A percentile compares a stretch with the other conserved stretches of the same genome.
phyloP scores from a whole-genome alignment of 345 rosid genomes.

The Sisymbrium altissimum region DNA sequence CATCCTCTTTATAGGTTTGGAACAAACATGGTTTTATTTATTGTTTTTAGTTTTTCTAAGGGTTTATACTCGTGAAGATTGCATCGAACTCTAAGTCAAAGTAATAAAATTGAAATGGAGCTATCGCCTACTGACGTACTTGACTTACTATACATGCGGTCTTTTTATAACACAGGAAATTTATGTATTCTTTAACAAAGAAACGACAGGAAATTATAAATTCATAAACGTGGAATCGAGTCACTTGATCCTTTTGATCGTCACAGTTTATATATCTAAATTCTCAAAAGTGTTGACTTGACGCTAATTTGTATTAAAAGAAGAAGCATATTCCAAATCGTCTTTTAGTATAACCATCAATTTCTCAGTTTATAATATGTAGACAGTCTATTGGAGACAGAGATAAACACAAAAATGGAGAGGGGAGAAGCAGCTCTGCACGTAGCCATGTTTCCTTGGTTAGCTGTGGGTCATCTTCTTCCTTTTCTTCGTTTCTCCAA shows the following conservation, averaged over 20 bases:
- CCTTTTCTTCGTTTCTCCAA: background rate
- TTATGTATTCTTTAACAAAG: background rate
- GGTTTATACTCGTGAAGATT: too few species aligned
- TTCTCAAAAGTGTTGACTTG: background rate
- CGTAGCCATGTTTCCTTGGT: background rate
- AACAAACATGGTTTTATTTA: too few species aligned
- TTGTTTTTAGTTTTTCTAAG: too few species aligned
- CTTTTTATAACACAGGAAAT: background rate
- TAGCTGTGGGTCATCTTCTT: background rate
- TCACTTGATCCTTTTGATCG: background rate
- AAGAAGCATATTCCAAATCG: background rate
- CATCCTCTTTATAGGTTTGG: too few species aligned
- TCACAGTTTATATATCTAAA: background rate
- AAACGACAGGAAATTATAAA: background rate
- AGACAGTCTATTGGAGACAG: background rate
- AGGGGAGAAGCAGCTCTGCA: background rate
- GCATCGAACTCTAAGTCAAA: too few species aligned
- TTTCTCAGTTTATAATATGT: background rate
- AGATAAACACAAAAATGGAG: slow-evolving; percentile 19
- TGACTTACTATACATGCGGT: background rate
- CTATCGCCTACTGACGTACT: too few species aligned
- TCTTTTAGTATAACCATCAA: background rate
- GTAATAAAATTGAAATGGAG: too few species aligned
- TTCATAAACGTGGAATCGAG: background rate
- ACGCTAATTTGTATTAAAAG: background rate